Evolutionary conservation across 148 eudicot species (phyloP).

Genomic region (Selenicereus undatus): DNA sequence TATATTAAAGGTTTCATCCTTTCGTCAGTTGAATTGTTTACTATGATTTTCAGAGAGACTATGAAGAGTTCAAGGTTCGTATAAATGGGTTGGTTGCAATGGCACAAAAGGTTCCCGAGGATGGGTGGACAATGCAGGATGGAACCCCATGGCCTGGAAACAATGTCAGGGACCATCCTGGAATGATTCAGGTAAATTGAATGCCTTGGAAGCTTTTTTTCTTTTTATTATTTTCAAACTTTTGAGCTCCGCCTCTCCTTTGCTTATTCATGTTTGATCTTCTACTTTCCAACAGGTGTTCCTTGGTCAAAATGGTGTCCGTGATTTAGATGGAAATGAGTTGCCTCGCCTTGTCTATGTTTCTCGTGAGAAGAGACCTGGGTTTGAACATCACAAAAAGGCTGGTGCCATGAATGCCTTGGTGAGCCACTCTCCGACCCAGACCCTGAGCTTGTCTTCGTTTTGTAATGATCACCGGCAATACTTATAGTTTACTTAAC

Average conservation of each 20-base stretch:
- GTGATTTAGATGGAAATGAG: conserved; percentile 71
- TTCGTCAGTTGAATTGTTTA: conserved; percentile 6
- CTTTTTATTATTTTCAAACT: neutral
- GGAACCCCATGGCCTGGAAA: conserved; percentile 99
- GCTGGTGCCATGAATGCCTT: conserved; percentile 99
- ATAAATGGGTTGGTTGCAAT: conserved; percentile 81
- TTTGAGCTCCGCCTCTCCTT: neutral
- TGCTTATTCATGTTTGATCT: neutral
- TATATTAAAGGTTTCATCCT: neutral
- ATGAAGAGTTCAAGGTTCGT: conserved; percentile 87
- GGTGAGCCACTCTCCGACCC: conserved; percentile 34
- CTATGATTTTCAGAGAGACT: conserved; percentile 65
- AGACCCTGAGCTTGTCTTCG: neutral
- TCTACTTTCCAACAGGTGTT: conserved; percentile 52
- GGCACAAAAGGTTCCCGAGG: conserved; percentile 96
- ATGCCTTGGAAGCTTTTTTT: neutral
- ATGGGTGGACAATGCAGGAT: conserved; percentile 99
- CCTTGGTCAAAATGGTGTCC: conserved; percentile 82
- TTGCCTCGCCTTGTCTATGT: conserved; percentile 93
- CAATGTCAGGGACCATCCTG: conserved; percentile 94
- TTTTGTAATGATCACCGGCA: neutral
- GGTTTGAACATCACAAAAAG: conserved; percentile 90
- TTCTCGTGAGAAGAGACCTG: conserved; percentile 98
- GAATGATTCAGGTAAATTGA: conserved; percentile 82
- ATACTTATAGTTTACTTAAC: neutral